Conservation (phyloP, 805 yeast genomes). For the Lipomyces japonicus region DNA sequence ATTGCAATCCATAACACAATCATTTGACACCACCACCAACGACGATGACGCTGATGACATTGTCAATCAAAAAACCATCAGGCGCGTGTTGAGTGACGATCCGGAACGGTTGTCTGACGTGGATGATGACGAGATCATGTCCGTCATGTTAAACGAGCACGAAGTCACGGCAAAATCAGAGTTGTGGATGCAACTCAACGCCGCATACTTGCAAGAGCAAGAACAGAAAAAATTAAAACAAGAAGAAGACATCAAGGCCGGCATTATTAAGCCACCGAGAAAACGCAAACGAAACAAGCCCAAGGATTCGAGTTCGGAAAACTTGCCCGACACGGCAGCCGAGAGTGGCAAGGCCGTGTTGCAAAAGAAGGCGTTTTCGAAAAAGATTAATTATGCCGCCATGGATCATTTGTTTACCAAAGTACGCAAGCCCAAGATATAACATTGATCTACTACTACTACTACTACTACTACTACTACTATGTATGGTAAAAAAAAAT, state of each 20-base stretch:
- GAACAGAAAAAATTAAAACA: conserved; percentile 76
- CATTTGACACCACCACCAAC: neutral
- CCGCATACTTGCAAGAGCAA: conserved; percentile 78
- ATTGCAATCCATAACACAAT: conserved; percentile 29
- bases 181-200: conserved; percentile 86
- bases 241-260: conserved; percentile 84
- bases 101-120: conserved; percentile 66
- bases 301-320: conserved; percentile 35
- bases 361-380: conserved; percentile 70
- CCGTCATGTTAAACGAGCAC: conserved; percentile 51
- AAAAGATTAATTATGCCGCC: conserved; percentile 85
- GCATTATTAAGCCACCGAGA: conserved; percentile 55
- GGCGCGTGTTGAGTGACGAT: conserved; percentile 45
- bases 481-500: too few species aligned
- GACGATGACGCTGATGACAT: neutral
- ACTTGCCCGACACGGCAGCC: conserved; percentile 54
- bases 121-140: conserved; percentile 75
- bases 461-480: too few species aligned
- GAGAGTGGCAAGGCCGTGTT: conserved; percentile 77
- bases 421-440: too few species aligned
- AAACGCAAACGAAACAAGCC: conserved; percentile 38
- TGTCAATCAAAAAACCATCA: neutral
- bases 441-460: too few species aligned
- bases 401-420: conserved; percentile 49
- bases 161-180: conserved; percentile 69